phyloP scores from a whole-genome alignment of 495 filamentous ascomycete genomes.

The Alectoria sarmentosa region DNA sequence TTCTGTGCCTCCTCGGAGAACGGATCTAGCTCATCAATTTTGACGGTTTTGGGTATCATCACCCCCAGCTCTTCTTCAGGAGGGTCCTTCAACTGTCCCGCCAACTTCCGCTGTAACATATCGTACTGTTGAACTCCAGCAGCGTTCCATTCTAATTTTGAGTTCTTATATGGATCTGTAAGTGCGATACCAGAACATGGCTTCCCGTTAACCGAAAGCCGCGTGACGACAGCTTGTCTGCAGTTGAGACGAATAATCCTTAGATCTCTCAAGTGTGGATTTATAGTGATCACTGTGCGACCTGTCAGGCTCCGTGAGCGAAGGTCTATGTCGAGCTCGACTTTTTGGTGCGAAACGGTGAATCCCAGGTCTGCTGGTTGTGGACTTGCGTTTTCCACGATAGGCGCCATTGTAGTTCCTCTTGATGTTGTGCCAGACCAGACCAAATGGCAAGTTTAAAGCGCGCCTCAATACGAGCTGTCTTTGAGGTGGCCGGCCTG shows the following conservation, averaged over 20 bases:
- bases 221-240: slow-evolving; percentile 71
- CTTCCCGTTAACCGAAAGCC: slow-evolving; percentile 64
- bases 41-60: slow-evolving; percentile 55
- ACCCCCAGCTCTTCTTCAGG: slow-evolving; percentile 55
- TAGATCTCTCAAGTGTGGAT: slow-evolving; percentile 59
- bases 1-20: slow-evolving; percentile 47
- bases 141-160: slow-evolving; percentile 51
- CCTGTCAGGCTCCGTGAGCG: slow-evolving; percentile 65
- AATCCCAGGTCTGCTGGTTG: slow-evolving; percentile 41
- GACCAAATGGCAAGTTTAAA: background rate
- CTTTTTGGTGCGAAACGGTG: slow-evolving; percentile 69
- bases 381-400: slow-evolving; percentile 13
- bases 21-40: slow-evolving; percentile 57
- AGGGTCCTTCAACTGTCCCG: slow-evolving; percentile 51
- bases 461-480: background rate
- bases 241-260: slow-evolving; percentile 71
- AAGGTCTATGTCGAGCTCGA: slow-evolving; percentile 86
- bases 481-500: background rate
- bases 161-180: slow-evolving; percentile 61
- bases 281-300: slow-evolving; percentile 70
- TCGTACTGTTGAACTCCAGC: slow-evolving; percentile 71
- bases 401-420: slow-evolving; percentile 13
- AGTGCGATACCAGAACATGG: slow-evolving; percentile 49
- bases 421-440: background rate
- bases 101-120: slow-evolving; percentile 59